Evolutionary conservation across 495 filamentous ascomycete genomes (phyloP).

Genomic region (Barbatosphaeria neglecta): DNA sequence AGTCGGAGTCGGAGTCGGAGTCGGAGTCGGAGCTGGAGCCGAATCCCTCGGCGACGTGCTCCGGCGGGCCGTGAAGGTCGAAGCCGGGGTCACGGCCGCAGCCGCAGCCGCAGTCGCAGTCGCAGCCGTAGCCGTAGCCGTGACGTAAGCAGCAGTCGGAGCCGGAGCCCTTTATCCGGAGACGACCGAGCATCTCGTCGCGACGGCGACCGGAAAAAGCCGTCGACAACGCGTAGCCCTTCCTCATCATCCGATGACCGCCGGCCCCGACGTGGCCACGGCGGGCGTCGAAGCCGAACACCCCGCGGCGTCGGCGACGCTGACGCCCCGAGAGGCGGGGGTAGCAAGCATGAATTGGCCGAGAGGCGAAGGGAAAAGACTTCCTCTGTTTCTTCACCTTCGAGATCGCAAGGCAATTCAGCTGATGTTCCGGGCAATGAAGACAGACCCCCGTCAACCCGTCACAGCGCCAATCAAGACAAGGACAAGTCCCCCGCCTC

Average conservation of each 20-base stretch:
- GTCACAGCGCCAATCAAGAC: conserved; percentile 11
- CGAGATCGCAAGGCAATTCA: conserved; percentile 36
- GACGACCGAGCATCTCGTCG: conserved; percentile 3
- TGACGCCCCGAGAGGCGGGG: conserved; percentile 4
- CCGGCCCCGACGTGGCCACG: conserved; percentile 11
- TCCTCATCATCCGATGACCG: conserved; percentile 19
- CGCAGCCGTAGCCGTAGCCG: conserved; percentile 6
- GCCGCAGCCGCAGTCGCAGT: conserved; percentile 16
- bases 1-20: conserved; percentile 26
- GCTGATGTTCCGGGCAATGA: conserved; percentile 55
- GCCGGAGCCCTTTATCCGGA: conserved; percentile 14
- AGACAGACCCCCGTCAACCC: conserved; percentile 32
- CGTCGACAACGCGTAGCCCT: not conserved
- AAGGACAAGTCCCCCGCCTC: conserved; percentile 10
- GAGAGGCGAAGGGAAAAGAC: conserved; percentile 37
- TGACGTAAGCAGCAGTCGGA: conserved; percentile 9
- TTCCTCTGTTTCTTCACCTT: conserved; percentile 40
- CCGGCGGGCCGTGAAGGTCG: not conserved
- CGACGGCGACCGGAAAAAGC: conserved; percentile 3
- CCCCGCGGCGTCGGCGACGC: no score
- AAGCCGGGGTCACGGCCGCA: conserved; percentile 15
- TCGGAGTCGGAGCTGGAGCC: conserved; percentile 25
- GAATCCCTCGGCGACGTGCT: conserved; percentile 13
- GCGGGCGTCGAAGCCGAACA: not conserved
- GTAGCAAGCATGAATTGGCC: conserved; percentile 2